phyloP scores from a whole-genome alignment of 345 rosid species.

The Cochlearia excelsa region DNA sequence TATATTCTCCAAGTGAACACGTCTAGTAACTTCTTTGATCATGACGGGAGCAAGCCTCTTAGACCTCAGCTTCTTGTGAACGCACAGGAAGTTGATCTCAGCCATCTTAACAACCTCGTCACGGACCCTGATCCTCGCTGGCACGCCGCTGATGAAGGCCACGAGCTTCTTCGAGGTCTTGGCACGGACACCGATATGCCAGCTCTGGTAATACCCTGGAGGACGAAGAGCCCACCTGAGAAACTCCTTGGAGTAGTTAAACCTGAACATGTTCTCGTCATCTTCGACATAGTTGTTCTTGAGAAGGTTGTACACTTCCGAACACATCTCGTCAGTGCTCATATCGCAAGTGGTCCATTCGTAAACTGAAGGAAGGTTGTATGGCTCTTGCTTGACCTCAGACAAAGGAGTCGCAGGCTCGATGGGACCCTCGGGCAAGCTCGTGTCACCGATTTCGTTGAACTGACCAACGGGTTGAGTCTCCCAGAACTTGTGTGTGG shows the following conservation, averaged over 20 bases:
- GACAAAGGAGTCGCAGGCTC: conserved; percentile 59
- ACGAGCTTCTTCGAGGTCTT: conserved; percentile 78
- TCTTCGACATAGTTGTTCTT: conserved; percentile 89
- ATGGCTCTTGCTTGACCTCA: conserved; percentile 88
- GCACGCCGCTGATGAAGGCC: conserved; percentile 86
- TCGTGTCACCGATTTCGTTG: conserved; percentile 63
- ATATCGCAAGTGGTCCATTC: conserved; percentile 93
- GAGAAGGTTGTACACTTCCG: conserved; percentile 70
- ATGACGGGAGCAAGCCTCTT: conserved; percentile 94
- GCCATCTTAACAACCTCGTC: conserved; percentile 81
- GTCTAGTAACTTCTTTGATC: conserved; percentile 94
- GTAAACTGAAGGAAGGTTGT: conserved; percentile 69
- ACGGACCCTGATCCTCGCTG: conserved; percentile 82
- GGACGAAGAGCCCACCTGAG: conserved; percentile 88
- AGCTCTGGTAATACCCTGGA: conserved; percentile 70
- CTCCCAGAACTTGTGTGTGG: conserved; percentile 80
- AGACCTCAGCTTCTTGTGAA: conserved; percentile 91
- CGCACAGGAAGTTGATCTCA: conserved; percentile 91
- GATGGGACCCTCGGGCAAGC: conserved; percentile 80
- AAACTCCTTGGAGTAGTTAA: conserved; percentile 92
- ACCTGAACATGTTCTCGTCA: conserved; percentile 96
- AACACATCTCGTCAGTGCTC: conserved; percentile 66
- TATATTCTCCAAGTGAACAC: conserved; percentile 85
- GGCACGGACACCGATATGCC: conserved; percentile 94
- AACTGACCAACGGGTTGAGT: conserved; percentile 91